phyloP scores from a whole-genome alignment of 2,329 filamentous ascomycete species.

The Polychaeton citri region DNA sequence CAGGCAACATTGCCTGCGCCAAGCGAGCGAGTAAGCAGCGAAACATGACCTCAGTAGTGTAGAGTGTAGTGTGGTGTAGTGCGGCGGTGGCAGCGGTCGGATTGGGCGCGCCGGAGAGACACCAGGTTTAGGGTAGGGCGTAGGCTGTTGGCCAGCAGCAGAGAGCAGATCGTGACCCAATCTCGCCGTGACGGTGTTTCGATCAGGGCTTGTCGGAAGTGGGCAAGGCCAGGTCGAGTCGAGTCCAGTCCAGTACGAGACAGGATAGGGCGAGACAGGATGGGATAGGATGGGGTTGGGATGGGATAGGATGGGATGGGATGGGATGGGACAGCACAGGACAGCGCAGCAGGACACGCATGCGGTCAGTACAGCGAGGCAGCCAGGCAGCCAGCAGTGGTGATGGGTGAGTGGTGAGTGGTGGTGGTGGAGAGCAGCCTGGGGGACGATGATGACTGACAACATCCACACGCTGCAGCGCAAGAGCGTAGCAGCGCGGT shows the following conservation, averaged over 20 bases:
- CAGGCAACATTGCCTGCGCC: not conserved
- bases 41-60: not conserved
- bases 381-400: not conserved
- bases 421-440: not conserved
- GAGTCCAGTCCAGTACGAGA: not conserved
- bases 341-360: no score
- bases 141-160: no score
- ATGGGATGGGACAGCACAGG: not conserved
- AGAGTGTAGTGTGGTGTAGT: no score
- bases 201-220: not conserved
- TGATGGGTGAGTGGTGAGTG: not conserved
- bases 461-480: not conserved
- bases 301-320: not conserved
- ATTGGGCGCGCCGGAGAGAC: no score
- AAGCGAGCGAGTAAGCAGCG: not conserved
- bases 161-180: no score
- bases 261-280: not conserved
- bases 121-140: no score
- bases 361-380: not conserved
- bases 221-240: not conserved
- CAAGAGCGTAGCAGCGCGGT: not conserved
- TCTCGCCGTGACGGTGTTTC: no score
- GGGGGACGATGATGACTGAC: not conserved
- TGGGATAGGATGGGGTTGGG: not conserved
- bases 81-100: no score